Evolutionary conservation across 2,329 filamentous ascomycete genomes (phyloP).

Genomic region (Clarireedia hainanense): DNA sequence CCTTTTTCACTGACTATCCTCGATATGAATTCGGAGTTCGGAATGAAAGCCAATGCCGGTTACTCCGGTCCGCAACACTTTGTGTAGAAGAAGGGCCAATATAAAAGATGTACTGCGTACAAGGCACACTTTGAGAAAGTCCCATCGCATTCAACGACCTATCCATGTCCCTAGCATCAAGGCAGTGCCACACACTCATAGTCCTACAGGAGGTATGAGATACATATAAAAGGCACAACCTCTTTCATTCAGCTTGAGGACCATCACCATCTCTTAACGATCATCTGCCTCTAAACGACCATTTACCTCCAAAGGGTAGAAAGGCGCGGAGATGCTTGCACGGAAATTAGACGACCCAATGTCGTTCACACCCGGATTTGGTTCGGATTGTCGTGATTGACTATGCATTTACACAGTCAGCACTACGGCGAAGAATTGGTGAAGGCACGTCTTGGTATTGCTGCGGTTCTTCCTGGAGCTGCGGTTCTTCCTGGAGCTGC

Average conservation of each 20-base stretch:
- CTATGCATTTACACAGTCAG: background rate
- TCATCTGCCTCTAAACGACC: background rate
- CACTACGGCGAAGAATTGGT: slow-evolving; percentile 1
- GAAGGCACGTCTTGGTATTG: background rate
- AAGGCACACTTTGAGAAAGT: too few relatives aligned
- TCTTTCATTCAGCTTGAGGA: background rate
- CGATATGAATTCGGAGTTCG: too few relatives aligned
- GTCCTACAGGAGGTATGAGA: too few relatives aligned
- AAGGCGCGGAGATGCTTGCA: background rate
- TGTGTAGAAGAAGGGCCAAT: too few relatives aligned
- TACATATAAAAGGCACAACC: too few relatives aligned
- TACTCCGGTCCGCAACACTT: too few relatives aligned
- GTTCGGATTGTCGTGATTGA: background rate
- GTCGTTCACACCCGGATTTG: background rate
- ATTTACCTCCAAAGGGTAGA: background rate
- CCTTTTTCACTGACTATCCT: too few relatives aligned
- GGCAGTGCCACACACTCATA: too few relatives aligned
- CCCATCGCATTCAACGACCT: too few relatives aligned
- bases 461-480: background rate
- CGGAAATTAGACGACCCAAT: background rate
- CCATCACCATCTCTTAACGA: background rate
- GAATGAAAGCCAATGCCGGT: too few relatives aligned
- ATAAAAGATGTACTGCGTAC: too few relatives aligned
- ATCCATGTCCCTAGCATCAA: too few relatives aligned
- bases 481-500: background rate